Evolutionary conservation across 768 basidiomycete genomes (phyloP).

Genomic region (Hygrophoropsis aurantiaca): DNA sequence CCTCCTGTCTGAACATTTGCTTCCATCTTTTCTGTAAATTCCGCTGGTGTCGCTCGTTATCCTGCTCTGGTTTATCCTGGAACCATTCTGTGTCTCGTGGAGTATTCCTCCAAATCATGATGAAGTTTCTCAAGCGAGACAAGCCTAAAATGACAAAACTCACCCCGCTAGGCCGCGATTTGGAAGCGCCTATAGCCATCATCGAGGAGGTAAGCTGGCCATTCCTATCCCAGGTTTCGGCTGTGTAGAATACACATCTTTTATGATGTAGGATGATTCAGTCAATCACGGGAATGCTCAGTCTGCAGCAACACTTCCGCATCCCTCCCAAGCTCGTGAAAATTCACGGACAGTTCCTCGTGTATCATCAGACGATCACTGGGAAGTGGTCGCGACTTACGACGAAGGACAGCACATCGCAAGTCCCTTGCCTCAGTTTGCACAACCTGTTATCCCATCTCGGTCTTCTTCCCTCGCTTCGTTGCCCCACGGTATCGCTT

Average conservation of each 20-base stretch:
- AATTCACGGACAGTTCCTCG: conserved; percentile 31
- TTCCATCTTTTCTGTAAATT: conserved; percentile 4
- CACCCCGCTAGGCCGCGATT: conserved; percentile 22
- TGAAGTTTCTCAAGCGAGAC: conserved; percentile 57
- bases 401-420: conserved; percentile 22
- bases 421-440: conserved; percentile 16
- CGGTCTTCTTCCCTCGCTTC: conserved; percentile 42
- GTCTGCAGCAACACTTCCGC: not conserved
- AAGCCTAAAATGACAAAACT: conserved; percentile 42
- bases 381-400: conserved; percentile 41
- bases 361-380: conserved; percentile 41
- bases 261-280: conserved; percentile 16
- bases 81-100: not conserved
- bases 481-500: conserved; percentile 1
- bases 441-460: conserved; percentile 36
- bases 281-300: conserved; percentile 20
- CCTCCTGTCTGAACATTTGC: conserved; percentile 2
- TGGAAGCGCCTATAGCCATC: conserved; percentile 14
- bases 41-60: not conserved
- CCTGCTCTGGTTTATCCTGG: not conserved
- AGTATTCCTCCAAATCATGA: conserved; percentile 40
- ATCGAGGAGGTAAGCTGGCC: conserved; percentile 29
- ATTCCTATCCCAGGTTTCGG: not conserved
- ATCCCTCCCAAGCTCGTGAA: conserved; percentile 4
- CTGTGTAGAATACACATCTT: not conserved